These are phyloP conservation scores for Lentinula raphanica DNA, from an alignment of 768 basidiomycete species.

Conservation along the genomic window DNA sequence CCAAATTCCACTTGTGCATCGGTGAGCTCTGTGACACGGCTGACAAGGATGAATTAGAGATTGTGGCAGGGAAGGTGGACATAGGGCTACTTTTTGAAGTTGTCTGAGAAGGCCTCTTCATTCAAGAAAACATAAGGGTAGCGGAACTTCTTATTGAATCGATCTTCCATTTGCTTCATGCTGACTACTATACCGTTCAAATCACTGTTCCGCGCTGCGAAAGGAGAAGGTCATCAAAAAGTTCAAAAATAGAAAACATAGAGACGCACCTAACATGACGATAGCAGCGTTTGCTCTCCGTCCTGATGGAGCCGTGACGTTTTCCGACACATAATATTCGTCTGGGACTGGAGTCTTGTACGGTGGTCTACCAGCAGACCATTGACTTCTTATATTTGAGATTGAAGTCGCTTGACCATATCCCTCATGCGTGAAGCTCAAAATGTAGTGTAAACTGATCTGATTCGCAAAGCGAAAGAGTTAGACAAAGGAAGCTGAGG, in stretches of 20 bases:
- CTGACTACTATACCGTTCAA: slow-evolving; percentile 55
- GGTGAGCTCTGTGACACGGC: slow-evolving; percentile 55
- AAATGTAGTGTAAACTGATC: slow-evolving; percentile 58
- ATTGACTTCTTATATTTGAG: slow-evolving; percentile 33
- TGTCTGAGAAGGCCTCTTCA: slow-evolving; percentile 66
- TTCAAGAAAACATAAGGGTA: slow-evolving; percentile 90
- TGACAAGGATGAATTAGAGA: slow-evolving; percentile 15
- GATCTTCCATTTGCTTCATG: slow-evolving; percentile 77
- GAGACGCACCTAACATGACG: slow-evolving; percentile 59
- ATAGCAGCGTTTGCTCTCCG: slow-evolving; percentile 79
- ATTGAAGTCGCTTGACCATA: slow-evolving; percentile 60
- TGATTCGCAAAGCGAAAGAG: slow-evolving; percentile 14
- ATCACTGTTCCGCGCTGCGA: slow-evolving; percentile 54
- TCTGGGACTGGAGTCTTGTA: slow-evolving; percentile 58
- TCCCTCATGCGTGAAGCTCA: slow-evolving; percentile 59
- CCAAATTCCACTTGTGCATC: slow-evolving; percentile 66
- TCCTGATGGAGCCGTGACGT: slow-evolving; percentile 30
- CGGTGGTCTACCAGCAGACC: slow-evolving; percentile 31
- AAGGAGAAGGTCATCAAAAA: neutral
- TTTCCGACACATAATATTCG: slow-evolving; percentile 45
- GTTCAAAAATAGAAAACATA: neutral
- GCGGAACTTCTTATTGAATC: slow-evolving; percentile 82
- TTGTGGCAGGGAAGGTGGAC: neutral
- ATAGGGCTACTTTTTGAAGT: slow-evolving; percentile 57
- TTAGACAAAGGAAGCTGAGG: neutral